Percentiles rank a stretch among this genome's conserved stretches.
phyloP scores from a whole-genome alignment of 495 filamentous ascomycete genomes.

The Aspergillus taichungensis region DNA sequence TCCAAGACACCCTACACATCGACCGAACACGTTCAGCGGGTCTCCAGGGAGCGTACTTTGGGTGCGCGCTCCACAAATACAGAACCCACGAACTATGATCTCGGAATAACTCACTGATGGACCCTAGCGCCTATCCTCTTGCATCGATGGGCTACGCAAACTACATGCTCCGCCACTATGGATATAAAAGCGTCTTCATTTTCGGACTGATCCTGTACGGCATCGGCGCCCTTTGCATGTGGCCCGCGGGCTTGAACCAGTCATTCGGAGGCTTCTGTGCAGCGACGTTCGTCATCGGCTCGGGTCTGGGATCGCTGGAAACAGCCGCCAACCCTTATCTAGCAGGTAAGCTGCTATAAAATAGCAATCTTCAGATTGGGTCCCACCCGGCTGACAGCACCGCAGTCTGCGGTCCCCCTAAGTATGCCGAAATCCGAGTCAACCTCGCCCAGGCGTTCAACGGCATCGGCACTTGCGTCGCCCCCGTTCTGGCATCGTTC shows the following conservation, averaged over 20 bases:
- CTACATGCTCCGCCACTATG: slow-evolving; percentile 42
- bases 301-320: slow-evolving; percentile 45
- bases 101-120: neutral
- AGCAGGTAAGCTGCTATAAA: slow-evolving; percentile 23
- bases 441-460: slow-evolving; percentile 63
- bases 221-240: slow-evolving; percentile 46
- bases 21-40: slow-evolving; percentile 41
- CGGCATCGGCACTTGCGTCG: slow-evolving; percentile 56
- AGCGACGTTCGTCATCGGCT: slow-evolving; percentile 51
- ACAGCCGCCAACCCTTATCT: slow-evolving; percentile 51
- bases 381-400: no score
- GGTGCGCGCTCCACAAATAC: slow-evolving; percentile 12
- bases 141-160: slow-evolving; percentile 54
- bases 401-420: slow-evolving; percentile 43
- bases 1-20: slow-evolving; percentile 46
- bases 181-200: slow-evolving; percentile 47
- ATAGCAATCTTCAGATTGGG: neutral
- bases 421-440: slow-evolving; percentile 49
- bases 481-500: slow-evolving; percentile 56
- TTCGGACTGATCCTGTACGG: slow-evolving; percentile 43
- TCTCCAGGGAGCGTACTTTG: slow-evolving; percentile 48
- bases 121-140: slow-evolving; percentile 44
- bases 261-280: slow-evolving; percentile 54
- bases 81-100: no score
- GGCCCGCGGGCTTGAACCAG: slow-evolving; percentile 43